Conservation (phyloP, 2,329 filamentous ascomycete species). For the Apiospora malaysiana region DNA sequence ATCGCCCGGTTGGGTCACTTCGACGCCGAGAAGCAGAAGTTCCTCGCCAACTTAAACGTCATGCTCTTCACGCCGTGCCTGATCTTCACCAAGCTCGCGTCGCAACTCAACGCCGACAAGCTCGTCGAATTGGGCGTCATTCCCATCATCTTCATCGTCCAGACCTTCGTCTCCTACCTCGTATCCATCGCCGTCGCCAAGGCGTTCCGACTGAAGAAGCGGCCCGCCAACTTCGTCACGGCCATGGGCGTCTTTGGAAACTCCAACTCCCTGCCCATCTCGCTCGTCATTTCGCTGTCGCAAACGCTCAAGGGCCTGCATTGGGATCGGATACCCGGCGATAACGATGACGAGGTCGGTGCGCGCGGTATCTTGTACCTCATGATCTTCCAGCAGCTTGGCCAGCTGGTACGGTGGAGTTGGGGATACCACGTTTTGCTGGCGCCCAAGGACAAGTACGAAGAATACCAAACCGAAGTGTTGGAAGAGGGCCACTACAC, state of each 20-base stretch:
- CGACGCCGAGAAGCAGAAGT: conserved; percentile 94
- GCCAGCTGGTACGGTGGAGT: conserved; percentile 94
- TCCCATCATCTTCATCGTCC: conserved; percentile 88
- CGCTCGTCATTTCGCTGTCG: conserved; percentile 90
- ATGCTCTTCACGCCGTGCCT: conserved; percentile 96
- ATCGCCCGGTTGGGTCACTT: conserved; percentile 91
- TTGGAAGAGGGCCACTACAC: conserved; percentile 65
- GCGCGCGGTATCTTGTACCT: conserved; percentile 94
- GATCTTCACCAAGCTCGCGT: conserved; percentile 96
- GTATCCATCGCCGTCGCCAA: conserved; percentile 75
- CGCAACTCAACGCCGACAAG: conserved; percentile 90
- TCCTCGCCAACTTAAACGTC: conserved; percentile 94
- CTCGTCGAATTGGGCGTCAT: conserved; percentile 90
- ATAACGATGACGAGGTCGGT: conserved; percentile 94
- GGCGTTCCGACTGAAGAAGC: conserved; percentile 80
- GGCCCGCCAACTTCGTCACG: conserved; percentile 91
- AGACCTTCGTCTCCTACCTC: conserved; percentile 84
- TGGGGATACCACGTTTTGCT: conserved; percentile 97
- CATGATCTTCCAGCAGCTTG: conserved; percentile 96
- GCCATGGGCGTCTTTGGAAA: conserved; percentile 99
- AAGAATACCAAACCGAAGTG: conserved; percentile 63
- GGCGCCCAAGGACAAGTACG: conserved; percentile 79
- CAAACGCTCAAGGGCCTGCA: conserved; percentile 91
- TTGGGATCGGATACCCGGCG: conserved; percentile 88
- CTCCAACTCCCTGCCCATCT: conserved; percentile 97